phyloP scores from a whole-genome alignment of 306 rosid genomes.

The Glycyrrhiza uralensis region DNA sequence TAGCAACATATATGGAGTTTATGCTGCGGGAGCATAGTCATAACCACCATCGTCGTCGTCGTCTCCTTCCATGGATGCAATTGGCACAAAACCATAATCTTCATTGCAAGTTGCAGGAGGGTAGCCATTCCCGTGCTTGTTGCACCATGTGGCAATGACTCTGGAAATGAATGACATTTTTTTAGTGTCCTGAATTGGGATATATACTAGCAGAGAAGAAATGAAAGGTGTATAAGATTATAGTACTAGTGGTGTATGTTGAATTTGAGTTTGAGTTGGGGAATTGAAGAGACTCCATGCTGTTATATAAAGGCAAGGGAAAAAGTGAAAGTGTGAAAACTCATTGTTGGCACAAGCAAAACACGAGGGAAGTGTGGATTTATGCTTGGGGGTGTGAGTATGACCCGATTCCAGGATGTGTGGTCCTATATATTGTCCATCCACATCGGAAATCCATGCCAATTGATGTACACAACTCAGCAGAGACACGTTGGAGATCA shows the following conservation, averaged over 20 bases:
- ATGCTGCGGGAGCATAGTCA: constrained; percentile 56
- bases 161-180: constrained; percentile 3
- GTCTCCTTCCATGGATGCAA: not conserved
- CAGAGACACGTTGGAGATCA: constrained; percentile 13
- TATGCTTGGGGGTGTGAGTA: constrained; percentile 8
- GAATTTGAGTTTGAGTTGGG: not conserved
- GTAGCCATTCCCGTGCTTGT: not conserved
- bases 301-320: not conserved
- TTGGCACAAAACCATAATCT: not conserved
- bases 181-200: no score
- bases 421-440: not conserved
- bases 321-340: not conserved
- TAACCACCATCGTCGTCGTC: constrained; percentile 35
- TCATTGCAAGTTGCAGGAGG: not conserved
- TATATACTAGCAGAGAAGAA: no score
- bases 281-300: not conserved
- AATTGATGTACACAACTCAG: constrained; percentile 13
- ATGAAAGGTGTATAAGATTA: no score
- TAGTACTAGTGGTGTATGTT: constrained; percentile 6
- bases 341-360: constrained; percentile 11
- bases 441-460: constrained; percentile 13
- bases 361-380: constrained; percentile 24
- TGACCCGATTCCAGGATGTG: not conserved
- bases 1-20: no score
- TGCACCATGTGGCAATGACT: not conserved